These are phyloP conservation scores for Colletotrichum sp. DNA, from an alignment of 2,329 filamentous ascomycete species.

Conservation along the genomic window DNA sequence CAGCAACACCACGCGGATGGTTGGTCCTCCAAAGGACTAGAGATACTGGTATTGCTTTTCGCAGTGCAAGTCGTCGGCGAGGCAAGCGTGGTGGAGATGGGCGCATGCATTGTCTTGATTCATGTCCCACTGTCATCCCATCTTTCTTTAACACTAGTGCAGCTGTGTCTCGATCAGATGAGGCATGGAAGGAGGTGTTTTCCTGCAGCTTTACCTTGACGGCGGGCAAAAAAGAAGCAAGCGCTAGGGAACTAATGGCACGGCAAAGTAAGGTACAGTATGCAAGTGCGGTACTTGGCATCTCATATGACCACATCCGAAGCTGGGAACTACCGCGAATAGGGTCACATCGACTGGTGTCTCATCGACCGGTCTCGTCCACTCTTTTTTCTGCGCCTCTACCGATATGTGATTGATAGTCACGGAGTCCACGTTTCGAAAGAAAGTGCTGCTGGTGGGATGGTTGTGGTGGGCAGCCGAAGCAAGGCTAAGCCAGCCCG, in stretches of 20 bases:
- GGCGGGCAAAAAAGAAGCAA: background rate
- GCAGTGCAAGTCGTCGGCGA: background rate
- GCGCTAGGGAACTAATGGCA: background rate
- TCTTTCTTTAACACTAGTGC: background rate
- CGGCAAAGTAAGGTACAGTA: background rate
- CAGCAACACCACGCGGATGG: conserved; percentile 1
- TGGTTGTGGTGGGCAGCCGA: background rate
- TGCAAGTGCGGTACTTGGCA: background rate
- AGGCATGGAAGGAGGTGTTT: background rate
- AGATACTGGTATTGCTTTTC: background rate
- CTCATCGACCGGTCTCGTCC: conserved; percentile 2
- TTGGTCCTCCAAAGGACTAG: background rate
- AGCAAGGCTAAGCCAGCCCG: background rate
- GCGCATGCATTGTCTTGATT: conserved; percentile 6
- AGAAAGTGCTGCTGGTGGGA: background rate
- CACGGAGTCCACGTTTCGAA: conserved; percentile 6
- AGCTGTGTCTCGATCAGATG: background rate
- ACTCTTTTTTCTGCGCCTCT: background rate
- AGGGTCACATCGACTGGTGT: conserved; percentile 2
- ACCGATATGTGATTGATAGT: conserved; percentile 3
- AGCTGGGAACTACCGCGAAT: background rate
- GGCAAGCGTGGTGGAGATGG: background rate
- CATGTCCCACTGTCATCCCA: background rate
- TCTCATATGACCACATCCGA: background rate
- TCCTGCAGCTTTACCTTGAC: background rate